These are phyloP conservation scores for Neofusicoccum cordaticola DNA, from an alignment of 2,329 filamentous ascomycete species.

Conservation along the genomic window DNA sequence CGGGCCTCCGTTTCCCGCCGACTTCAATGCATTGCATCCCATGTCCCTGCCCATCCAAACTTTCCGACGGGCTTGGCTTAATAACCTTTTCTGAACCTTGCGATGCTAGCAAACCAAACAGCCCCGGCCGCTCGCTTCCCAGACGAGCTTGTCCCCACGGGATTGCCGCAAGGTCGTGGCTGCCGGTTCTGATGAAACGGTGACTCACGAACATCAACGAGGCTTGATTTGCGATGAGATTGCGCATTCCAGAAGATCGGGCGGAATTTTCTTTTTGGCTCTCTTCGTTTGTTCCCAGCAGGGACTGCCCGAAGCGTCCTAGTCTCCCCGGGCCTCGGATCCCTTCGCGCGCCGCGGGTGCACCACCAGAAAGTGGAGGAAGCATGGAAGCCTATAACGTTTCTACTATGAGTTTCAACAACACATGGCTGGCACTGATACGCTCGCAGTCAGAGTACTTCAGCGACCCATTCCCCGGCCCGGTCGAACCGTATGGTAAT, in stretches of 20 bases:
- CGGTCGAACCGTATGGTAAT: neutral
- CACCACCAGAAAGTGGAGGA: no score
- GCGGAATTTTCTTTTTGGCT: neutral
- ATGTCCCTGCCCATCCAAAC: conserved; percentile 2
- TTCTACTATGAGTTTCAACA: neutral
- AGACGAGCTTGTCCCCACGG: neutral
- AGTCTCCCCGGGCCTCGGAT: neutral
- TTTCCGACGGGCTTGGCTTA: conserved; percentile 7
- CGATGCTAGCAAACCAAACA: conserved; percentile 7
- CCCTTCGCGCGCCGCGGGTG: neutral
- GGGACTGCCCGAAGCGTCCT: neutral
- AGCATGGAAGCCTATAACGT: neutral
- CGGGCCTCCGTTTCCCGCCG: neutral
- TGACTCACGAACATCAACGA: neutral
- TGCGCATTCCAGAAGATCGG: conserved; percentile 11
- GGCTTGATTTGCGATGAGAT: conserved; percentile 8
- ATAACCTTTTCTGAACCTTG: conserved; percentile 11
- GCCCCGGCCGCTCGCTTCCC: neutral
- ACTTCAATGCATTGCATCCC: neutral
- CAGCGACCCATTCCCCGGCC: neutral
- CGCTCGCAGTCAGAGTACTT: neutral
- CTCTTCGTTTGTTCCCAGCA: neutral
- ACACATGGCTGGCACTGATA: conserved; percentile 4
- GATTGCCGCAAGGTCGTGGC: neutral
- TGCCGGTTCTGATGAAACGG: neutral